A percentile compares a stretch with the other conserved stretches of the same genome.
Evolutionary conservation across 148 eudicot species (phyloP).

Genomic region (Silene conica): DNA sequence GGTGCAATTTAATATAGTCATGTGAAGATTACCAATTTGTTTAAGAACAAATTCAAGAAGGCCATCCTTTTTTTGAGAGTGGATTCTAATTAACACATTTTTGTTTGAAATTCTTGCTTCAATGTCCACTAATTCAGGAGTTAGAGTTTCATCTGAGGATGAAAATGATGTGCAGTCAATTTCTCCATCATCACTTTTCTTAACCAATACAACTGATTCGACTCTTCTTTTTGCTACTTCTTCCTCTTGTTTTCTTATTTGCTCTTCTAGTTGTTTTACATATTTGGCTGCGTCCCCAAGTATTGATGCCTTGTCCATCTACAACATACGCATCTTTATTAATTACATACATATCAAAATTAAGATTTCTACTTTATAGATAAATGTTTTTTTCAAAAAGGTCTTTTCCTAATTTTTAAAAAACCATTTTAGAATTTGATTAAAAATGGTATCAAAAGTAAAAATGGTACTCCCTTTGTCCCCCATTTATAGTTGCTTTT

Average conservation of each 20-base stretch:
- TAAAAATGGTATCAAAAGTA: no score
- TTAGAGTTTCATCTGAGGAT: neutral
- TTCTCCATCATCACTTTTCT: conserved; percentile 16
- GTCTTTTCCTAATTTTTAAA: no score
- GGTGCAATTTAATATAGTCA: conserved; percentile 20
- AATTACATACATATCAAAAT: no score
- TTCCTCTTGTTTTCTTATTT: conserved; percentile 41
- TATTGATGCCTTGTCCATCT: conserved; percentile 59
- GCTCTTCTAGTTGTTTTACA: conserved; percentile 65
- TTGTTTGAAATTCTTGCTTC: conserved; percentile 28
- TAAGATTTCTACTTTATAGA: no score
- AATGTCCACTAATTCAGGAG: conserved; percentile 16
- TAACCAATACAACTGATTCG: conserved; percentile 43
- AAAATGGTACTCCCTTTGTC: no score
- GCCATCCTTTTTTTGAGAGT: conserved; percentile 23
- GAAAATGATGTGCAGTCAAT: neutral
- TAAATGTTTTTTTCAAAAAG: no score
- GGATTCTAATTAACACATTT: conserved; percentile 31
- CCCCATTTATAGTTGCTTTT: no score
- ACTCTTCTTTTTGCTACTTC: conserved; percentile 24
- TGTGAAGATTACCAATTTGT: conserved; percentile 28
- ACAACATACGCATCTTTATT: no score
- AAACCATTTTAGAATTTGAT: no score
- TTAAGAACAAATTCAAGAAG: conserved; percentile 19
- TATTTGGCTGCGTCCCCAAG: conserved; percentile 63